Percentiles rank a stretch among this genome's conserved stretches.
Conservation (phyloP, 441 rosid genomes). For the Brassica hybrid region DNA sequence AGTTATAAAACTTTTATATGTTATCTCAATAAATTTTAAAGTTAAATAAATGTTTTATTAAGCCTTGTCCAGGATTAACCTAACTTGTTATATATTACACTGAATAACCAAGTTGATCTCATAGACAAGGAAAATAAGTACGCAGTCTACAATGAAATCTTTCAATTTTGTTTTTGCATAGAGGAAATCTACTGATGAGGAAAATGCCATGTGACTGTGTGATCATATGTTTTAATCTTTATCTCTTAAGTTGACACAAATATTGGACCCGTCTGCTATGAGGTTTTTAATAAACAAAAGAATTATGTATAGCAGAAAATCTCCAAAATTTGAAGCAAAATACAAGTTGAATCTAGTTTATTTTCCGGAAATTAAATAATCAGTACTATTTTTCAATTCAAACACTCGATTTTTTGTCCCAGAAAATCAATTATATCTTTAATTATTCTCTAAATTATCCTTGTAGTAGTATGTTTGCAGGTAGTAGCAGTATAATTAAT, state of each 20-base stretch:
- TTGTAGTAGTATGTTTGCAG: not conserved
- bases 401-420: not conserved
- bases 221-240: not conserved
- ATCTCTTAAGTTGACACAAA: not conserved
- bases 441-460: not conserved
- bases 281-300: not conserved
- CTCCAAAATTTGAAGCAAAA: not conserved
- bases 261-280: not conserved
- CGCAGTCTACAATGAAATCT: constrained; percentile 26
- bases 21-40: not conserved
- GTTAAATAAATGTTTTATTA: not conserved
- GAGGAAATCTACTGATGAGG: constrained; percentile 8
- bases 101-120: constrained; percentile 21
- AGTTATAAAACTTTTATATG: not conserved
- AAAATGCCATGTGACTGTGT: constrained; percentile 21
- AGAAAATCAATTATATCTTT: not conserved
- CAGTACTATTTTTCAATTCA: not conserved
- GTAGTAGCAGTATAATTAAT: not conserved
- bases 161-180: constrained; percentile 22
- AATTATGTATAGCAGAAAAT: not conserved
- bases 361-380: not conserved
- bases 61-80: not conserved
- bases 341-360: not conserved
- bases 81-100: constrained; percentile 16
- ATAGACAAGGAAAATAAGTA: not conserved